phyloP scores from a whole-genome alignment of 2,329 filamentous ascomycete species.

The Corinectria fuckeliana region DNA sequence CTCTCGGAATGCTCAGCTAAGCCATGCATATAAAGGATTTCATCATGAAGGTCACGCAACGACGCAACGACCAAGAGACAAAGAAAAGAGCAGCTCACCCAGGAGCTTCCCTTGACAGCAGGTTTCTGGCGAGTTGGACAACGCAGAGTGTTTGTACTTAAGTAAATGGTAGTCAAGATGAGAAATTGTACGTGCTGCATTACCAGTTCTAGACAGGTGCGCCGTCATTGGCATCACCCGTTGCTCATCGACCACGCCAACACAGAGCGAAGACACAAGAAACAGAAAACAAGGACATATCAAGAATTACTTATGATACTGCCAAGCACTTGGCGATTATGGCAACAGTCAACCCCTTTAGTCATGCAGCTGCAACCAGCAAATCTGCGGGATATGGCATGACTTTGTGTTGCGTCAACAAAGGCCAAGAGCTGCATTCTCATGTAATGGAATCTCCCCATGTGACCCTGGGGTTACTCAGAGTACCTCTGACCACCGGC shows the following conservation, averaged over 20 bases:
- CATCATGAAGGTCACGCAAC: slow-evolving; percentile 39
- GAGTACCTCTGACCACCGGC: background rate
- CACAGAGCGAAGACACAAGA: background rate
- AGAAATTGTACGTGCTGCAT: background rate
- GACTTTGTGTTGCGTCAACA: slow-evolving; percentile 23
- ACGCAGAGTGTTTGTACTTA: background rate
- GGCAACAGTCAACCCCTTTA: slow-evolving; percentile 3
- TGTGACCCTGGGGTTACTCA: background rate
- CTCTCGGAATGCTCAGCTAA: slow-evolving; percentile 41
- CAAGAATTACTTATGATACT: slow-evolving; percentile 25
- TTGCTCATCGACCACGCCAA: background rate
- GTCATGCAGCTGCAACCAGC: slow-evolving; percentile 14
- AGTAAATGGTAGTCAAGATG: background rate
- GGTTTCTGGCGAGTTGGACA: too few relatives aligned
- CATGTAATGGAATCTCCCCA: slow-evolving; percentile 34
- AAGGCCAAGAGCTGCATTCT: slow-evolving; percentile 36
- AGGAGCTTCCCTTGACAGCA: too few relatives aligned
- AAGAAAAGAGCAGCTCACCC: slow-evolving; percentile 16
- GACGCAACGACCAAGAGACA: background rate
- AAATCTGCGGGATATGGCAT: slow-evolving; percentile 34
- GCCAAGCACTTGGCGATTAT: slow-evolving; percentile 13
- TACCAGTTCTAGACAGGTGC: background rate
- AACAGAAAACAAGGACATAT: background rate
- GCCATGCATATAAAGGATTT: slow-evolving; percentile 42
- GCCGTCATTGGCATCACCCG: background rate